Evolutionary conservation across 495 filamentous ascomycete genomes (phyloP).

Genomic region (Patellaria atrata): DNA sequence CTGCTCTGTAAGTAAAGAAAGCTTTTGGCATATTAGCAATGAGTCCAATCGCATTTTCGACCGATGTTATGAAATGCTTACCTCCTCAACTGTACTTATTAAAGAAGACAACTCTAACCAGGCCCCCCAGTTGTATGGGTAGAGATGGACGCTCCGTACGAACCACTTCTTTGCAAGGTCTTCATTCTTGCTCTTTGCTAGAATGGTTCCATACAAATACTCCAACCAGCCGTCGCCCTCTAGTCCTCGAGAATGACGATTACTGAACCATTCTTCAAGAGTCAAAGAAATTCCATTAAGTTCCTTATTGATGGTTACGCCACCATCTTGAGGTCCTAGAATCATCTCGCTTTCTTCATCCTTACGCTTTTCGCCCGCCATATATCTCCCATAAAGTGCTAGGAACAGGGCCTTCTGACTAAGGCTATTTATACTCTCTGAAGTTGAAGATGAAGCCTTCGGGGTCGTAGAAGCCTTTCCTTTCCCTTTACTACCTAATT

Average conservation of each 20-base stretch:
- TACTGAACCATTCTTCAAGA: constrained; percentile 61
- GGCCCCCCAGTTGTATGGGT: constrained; percentile 90
- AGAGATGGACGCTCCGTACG: constrained; percentile 67
- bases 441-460: constrained; percentile 20
- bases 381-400: constrained; percentile 77
- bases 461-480: constrained; percentile 26
- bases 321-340: constrained; percentile 79
- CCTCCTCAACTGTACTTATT: constrained; percentile 67
- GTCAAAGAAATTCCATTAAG: constrained; percentile 56
- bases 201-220: constrained; percentile 82
- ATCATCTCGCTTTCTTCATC: constrained; percentile 98
- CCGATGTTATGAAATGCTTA: too few species aligned
- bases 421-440: constrained; percentile 39
- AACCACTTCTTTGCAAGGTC: constrained; percentile 68
- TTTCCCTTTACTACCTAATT: constrained; percentile 38
- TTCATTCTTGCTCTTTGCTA: constrained; percentile 84
- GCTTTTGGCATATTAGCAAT: constrained; percentile 23
- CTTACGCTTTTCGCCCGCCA: constrained; percentile 89
- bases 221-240: constrained; percentile 76
- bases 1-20: constrained; percentile 41
- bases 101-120: constrained; percentile 80
- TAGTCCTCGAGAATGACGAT: constrained; percentile 41
- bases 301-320: constrained; percentile 69
- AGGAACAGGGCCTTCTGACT: constrained; percentile 91
- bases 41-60: neutral